Base-by-base conservation (phyloP, 139 green algal genomes). In the Helicosporidium sp. region DNA sequence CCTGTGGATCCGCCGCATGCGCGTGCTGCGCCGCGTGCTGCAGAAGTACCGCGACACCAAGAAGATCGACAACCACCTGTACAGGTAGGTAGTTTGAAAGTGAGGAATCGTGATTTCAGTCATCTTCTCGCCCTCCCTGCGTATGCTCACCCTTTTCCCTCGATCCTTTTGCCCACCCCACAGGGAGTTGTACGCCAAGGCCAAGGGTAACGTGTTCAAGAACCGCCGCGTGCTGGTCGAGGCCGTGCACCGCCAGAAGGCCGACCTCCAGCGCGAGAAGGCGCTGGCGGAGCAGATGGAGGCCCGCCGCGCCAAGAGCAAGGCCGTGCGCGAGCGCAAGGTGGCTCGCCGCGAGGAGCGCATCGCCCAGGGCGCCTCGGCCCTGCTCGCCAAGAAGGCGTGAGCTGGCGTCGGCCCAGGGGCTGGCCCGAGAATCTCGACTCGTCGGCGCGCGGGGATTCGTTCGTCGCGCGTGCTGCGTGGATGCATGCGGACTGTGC, bases 151-250 rank as follows among this genome's bases (percentile, higher is more conserved):
- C n/a, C n/a, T n/a, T n/a, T n/a, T n/a, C n/a, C n/a, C n/a, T n/a
- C n/a, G n/a, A n/a, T n/a, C n/a, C n/a, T n/a, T n/a, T n/a, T n/a
- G n/a, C n/a, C n/a, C n/a, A n/a, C n/a, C n/a, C n/a, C n/a, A n/a
- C n/a, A n/a, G 93, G 60, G 78, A 93, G 51, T 78, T 97, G 25
- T 97, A 97, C 72, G 68, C 93, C 64, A 91, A 94, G 77, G 77
- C 89, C 26, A 99, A 99, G 84, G 90, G 90, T 84, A 97, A 97
- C 70, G 80, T 94, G 64, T 99, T 83, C 83, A 99, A 97, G 85
- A 99, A 99, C 80, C 97, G 97, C 80, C 80, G 90, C 48, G 90
- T 99, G 67, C 74, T 99, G 41, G 96, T 99, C 72, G 90, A 99
- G 76, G 80, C 82, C 42, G 93, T 99, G 55, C 90, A 97, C 82